phyloP scores from a whole-genome alignment of 352 stramenopile genomes.

The Pythium dissimile region DNA sequence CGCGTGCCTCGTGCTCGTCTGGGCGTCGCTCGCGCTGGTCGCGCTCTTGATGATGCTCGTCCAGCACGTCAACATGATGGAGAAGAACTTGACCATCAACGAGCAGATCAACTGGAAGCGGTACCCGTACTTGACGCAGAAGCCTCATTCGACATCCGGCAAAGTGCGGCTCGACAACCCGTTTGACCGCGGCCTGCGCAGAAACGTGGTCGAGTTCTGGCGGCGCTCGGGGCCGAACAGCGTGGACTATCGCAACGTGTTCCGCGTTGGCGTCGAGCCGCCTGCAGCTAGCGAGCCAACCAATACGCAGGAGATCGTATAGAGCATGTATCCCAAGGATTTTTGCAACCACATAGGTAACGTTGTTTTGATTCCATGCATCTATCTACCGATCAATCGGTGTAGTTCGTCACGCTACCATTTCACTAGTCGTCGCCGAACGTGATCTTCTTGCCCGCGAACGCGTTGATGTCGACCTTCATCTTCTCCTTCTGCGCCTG shows the following conservation, averaged over 20 bases:
- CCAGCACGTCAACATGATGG: slow-evolving; percentile 63
- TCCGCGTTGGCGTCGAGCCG: background rate
- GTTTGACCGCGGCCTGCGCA: slow-evolving; percentile 19
- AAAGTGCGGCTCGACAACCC: slow-evolving; percentile 14
- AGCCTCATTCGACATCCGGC: background rate
- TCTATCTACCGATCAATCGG: no score
- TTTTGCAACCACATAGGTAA: no score
- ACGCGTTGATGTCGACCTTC: slow-evolving; percentile 60
- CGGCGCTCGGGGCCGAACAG: slow-evolving; percentile 5
- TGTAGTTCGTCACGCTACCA: no score
- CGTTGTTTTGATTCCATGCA: no score
- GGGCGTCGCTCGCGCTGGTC: slow-evolving; percentile 40
- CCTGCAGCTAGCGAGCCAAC: background rate
- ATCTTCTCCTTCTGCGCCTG: slow-evolving; percentile 82
- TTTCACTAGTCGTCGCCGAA: slow-evolving; percentile 48
- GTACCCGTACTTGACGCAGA: slow-evolving; percentile 57
- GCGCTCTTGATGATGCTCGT: slow-evolving; percentile 59
- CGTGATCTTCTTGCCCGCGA: slow-evolving; percentile 82
- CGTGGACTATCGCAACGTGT: slow-evolving; percentile 19
- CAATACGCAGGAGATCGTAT: slow-evolving; percentile 13
- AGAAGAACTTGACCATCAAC: slow-evolving; percentile 77
- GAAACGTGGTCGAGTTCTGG: slow-evolving; percentile 25
- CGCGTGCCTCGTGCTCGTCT: slow-evolving; percentile 57
- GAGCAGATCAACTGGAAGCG: slow-evolving; percentile 82
- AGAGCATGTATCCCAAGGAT: no score